These are phyloP conservation scores for Zalaria sp. DNA, from an alignment of 2,329 filamentous ascomycete species.

Conservation along the genomic window DNA sequence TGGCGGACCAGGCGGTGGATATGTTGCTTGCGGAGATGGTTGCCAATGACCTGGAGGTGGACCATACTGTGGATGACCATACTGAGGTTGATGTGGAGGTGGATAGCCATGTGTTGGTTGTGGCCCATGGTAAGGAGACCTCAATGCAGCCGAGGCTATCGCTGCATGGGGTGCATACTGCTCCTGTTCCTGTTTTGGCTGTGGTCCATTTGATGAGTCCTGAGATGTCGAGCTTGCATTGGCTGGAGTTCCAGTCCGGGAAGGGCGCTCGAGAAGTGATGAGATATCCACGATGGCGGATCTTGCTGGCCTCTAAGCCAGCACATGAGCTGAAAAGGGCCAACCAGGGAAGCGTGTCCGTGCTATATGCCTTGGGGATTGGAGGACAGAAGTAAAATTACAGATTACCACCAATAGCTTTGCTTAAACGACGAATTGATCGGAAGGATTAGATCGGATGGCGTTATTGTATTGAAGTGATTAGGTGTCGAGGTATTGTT, in stretches of 20 bases:
- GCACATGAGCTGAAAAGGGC: constrained; percentile 18
- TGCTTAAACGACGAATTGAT: too few species aligned
- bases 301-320: constrained; percentile 26
- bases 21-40: too few species aligned
- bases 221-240: constrained; percentile 27
- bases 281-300: constrained; percentile 89
- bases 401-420: too few species aligned
- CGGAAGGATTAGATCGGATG: too few species aligned
- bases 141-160: not conserved
- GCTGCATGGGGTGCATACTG: not conserved
- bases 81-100: constrained; percentile 6
- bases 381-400: too few species aligned
- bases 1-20: too few species aligned
- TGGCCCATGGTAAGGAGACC: not conserved
- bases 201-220: constrained; percentile 8
- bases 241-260: constrained; percentile 51
- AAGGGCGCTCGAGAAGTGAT: constrained; percentile 64
- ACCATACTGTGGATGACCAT: too few species aligned
- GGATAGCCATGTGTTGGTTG: constrained; percentile 6
- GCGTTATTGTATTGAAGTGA: too few species aligned
- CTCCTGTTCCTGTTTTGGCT: constrained; percentile 3
- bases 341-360: too few species aligned
- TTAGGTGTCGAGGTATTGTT: too few species aligned
- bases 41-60: too few species aligned
- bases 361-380: too few species aligned